Evolutionary conservation across 352 stramenopile species (phyloP).

Genomic region (Chrysophaeum taylorii): DNA sequence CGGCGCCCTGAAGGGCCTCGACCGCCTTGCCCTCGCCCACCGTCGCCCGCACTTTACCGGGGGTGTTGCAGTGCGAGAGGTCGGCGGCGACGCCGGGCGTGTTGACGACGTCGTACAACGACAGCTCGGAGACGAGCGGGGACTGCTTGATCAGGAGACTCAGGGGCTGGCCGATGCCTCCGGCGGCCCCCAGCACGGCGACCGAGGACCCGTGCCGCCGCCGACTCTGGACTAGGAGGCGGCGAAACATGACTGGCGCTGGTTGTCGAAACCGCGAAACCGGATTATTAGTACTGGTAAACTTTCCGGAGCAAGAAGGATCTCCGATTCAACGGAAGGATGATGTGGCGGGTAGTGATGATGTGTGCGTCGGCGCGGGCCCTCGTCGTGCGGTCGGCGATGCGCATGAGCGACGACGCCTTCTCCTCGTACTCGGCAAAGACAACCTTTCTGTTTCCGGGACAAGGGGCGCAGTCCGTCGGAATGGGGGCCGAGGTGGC

Average conservation of each 20-base stretch:
- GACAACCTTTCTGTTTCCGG: slow-evolving; percentile 55
- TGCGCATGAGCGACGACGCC: too few species aligned
- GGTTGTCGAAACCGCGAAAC: too few species aligned
- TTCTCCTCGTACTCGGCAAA: neutral
- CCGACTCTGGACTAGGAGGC: too few species aligned
- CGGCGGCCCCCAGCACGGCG: slow-evolving; percentile 73
- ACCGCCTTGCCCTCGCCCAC: slow-evolving; percentile 33
- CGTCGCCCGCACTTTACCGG: slow-evolving; percentile 13
- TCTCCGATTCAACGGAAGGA: too few species aligned
- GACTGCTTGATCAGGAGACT: slow-evolving; percentile 95
- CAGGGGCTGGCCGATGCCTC: slow-evolving; percentile 95
- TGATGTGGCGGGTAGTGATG: too few species aligned
- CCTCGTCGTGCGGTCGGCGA: too few species aligned
- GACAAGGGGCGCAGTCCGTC: slow-evolving; percentile 54
- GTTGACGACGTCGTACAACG: slow-evolving; percentile 95
- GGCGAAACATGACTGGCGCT: too few species aligned
- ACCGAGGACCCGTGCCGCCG: too few species aligned
- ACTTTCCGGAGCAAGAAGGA: too few species aligned
- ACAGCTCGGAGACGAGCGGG: slow-evolving; percentile 85
- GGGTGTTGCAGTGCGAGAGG: slow-evolving; percentile 58
- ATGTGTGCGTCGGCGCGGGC: too few species aligned
- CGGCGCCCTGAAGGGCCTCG: slow-evolving; percentile 51
- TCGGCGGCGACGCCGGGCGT: slow-evolving; percentile 94
- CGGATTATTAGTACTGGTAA: too few species aligned
- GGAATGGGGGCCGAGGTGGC: slow-evolving; percentile 37